These are phyloP conservation scores for Lichtheimia hyalospora DNA, from an alignment of 371 early-diverging fungal species.

Conservation along the genomic window DNA sequence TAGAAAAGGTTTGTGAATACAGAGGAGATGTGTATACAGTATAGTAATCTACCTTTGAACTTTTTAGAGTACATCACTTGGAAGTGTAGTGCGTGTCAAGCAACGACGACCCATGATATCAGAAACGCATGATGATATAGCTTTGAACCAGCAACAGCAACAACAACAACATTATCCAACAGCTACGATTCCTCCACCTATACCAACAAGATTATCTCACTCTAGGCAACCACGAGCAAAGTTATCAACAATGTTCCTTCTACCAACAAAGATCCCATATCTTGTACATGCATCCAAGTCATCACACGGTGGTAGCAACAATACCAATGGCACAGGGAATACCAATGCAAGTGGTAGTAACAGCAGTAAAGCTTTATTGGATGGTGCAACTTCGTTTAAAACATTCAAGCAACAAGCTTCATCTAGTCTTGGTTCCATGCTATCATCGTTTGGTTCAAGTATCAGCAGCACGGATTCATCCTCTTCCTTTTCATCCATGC, in stretches of 20 bases:
- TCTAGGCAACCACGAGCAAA: slow-evolving; percentile 24
- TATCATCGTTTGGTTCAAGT: slow-evolving; percentile 34
- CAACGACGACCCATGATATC: slow-evolving; percentile 49
- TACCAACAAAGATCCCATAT: slow-evolving; percentile 27
- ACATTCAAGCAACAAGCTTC: slow-evolving; percentile 39
- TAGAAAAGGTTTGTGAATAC: background rate
- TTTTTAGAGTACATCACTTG: slow-evolving; percentile 22
- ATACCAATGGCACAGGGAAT: background rate
- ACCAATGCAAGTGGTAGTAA: background rate
- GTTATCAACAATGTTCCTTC: slow-evolving; percentile 38
- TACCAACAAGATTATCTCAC: background rate
- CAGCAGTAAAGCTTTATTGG: slow-evolving; percentile 1
- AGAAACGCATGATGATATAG: slow-evolving; percentile 7
- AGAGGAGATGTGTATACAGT: background rate
- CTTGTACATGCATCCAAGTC: slow-evolving; percentile 15
- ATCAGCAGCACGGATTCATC: slow-evolving; percentile 18
- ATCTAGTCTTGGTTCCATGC: slow-evolving; percentile 31
- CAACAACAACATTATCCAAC: slow-evolving; percentile 8
- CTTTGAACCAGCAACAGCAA: slow-evolving; percentile 3
- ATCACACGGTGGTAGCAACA: background rate
- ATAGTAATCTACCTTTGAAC: background rate
- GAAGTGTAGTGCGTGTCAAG: slow-evolving; percentile 55
- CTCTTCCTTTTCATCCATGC: slow-evolving; percentile 3
- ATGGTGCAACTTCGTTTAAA: slow-evolving; percentile 1
- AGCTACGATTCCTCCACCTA: slow-evolving; percentile 2